These are phyloP conservation scores for Hymenoscyphus albidus DNA, from an alignment of 2,329 filamentous ascomycete species.

Conservation along the genomic window DNA sequence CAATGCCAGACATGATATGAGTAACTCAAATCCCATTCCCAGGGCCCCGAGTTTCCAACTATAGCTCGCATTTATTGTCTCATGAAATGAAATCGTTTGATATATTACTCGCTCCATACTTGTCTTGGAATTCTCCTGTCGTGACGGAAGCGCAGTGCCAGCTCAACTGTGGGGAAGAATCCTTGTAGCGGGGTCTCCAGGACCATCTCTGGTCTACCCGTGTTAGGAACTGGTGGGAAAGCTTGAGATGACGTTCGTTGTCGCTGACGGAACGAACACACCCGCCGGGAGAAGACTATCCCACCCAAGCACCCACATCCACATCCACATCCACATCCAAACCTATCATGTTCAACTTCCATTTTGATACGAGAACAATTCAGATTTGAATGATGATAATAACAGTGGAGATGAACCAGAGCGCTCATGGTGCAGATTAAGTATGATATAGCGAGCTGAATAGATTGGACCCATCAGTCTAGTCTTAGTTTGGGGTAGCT, in stretches of 20 bases:
- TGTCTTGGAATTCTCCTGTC: neutral
- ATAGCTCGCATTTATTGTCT: no score
- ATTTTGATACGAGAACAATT: neutral
- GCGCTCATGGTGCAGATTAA: neutral
- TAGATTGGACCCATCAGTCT: neutral
- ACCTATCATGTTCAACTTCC: neutral
- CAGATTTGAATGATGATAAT: neutral
- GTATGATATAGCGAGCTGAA: neutral
- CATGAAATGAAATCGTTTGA: no score
- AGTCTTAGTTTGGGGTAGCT: neutral
- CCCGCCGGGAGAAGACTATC: conserved; percentile 2
- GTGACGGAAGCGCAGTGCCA: neutral
- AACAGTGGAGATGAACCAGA: neutral
- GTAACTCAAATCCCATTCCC: no score
- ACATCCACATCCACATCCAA: neutral
- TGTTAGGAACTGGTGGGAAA: no score
- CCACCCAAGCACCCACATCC: neutral
- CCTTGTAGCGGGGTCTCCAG: neutral
- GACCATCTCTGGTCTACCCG: neutral
- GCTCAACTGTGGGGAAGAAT: neutral
- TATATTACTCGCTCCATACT: no score
- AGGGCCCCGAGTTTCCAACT: no score
- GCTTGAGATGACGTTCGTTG: neutral
- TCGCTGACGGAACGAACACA: neutral
- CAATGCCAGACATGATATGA: no score